phyloP scores from a whole-genome alignment of 73 alveolate species.

The Paramecium biaurelia region DNA sequence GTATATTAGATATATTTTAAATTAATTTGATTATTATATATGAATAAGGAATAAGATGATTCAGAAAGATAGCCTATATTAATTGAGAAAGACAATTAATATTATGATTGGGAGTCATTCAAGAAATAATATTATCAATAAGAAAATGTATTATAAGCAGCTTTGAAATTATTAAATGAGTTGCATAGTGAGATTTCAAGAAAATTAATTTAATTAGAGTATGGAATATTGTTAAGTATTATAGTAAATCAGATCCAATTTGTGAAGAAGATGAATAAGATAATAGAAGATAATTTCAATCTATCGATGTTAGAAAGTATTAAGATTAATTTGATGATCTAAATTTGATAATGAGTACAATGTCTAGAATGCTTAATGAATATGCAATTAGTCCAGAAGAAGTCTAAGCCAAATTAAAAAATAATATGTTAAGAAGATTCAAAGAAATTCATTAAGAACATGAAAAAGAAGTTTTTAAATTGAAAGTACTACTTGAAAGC shows the following conservation, averaged over 20 bases:
- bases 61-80: background rate
- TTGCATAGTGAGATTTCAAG: constrained; percentile 11
- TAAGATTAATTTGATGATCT: constrained; percentile 2
- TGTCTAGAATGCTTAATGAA: background rate
- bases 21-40: background rate
- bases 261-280: constrained; percentile 6
- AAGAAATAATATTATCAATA: background rate
- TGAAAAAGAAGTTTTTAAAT: background rate
- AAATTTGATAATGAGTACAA: background rate
- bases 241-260: constrained; percentile 16
- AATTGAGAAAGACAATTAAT: background rate
- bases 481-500: background rate
- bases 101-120: background rate
- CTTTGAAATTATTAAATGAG: background rate
- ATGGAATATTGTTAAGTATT: background rate
- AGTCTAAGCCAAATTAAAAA: background rate
- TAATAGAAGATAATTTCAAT: background rate
- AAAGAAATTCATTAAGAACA: constrained; percentile 10
- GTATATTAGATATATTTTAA: background rate
- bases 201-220: background rate
- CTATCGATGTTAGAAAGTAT: background rate
- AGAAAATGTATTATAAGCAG: background rate
- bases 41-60: constrained; percentile 3
- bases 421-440: background rate
- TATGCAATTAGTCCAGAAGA: background rate